Evolutionary conservation across 1,284 basidiomycete species (phyloP).

Genomic region (Chalciporus sp.): DNA sequence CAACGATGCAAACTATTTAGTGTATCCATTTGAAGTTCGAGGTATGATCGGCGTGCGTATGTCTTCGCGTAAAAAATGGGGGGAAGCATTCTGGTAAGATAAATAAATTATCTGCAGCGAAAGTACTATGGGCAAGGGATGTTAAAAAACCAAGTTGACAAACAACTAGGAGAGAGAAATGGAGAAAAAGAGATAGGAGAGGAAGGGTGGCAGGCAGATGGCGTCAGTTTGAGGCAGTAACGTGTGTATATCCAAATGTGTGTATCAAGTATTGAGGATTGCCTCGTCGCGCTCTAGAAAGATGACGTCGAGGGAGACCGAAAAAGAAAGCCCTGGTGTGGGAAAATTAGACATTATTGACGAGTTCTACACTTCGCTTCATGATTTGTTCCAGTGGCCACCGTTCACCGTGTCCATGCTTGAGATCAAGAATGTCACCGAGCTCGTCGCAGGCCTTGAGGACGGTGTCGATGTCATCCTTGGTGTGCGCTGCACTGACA

Average conservation of each 20-base stretch:
- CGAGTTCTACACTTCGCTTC: conserved; percentile 77
- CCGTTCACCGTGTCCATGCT: conserved; percentile 73
- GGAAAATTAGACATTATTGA: conserved; percentile 38
- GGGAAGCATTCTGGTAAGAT: conserved; percentile 16
- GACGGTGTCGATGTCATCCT: conserved; percentile 91
- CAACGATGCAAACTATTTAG: background rate
- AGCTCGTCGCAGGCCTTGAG: conserved; percentile 92
- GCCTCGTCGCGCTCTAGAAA: conserved; percentile 6
- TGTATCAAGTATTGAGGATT: too few relatives aligned
- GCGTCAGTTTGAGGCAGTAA: conserved; percentile 18
- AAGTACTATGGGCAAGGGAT: conserved; percentile 6
- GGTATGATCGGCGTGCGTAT: background rate
- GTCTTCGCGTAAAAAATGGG: background rate
- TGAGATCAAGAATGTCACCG: conserved; percentile 86
- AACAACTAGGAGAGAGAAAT: background rate
- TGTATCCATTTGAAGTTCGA: background rate
- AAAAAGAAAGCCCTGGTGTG: background rate
- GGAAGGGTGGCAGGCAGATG: background rate
- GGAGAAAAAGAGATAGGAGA: background rate
- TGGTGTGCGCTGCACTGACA: conserved; percentile 93
- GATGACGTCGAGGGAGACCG: background rate
- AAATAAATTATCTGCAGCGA: conserved; percentile 31
- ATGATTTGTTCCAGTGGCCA: conserved; percentile 86
- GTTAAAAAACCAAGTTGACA: background rate
- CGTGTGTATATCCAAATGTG: conserved; percentile 21